phyloP scores from a whole-genome alignment of 2,329 filamentous ascomycete species.

The Phyllosticta citriasiana region DNA sequence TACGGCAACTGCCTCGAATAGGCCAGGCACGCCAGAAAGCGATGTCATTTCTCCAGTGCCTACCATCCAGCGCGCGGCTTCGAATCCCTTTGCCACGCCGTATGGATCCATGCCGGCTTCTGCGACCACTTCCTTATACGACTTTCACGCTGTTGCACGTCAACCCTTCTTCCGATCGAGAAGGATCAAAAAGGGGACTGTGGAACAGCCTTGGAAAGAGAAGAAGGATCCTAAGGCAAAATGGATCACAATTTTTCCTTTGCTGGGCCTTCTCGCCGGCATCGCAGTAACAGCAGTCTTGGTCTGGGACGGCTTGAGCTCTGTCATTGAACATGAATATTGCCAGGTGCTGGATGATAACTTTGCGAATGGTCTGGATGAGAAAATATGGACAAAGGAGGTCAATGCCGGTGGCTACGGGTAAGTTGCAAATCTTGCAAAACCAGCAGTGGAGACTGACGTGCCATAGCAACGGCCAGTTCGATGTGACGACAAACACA shows the following conservation, averaged over 20 bases:
- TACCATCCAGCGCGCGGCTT: constrained; percentile 7
- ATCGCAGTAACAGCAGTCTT: constrained; percentile 59
- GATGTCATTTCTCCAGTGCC: constrained; percentile 21
- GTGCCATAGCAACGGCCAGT: constrained; percentile 59
- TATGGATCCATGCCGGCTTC: constrained; percentile 36
- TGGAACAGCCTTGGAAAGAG: constrained; percentile 69
- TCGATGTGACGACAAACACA: constrained; percentile 61
- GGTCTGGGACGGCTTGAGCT: constrained; percentile 63
- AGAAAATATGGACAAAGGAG: constrained; percentile 61
- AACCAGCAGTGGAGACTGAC: constrained; percentile 11
- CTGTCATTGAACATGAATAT: constrained; percentile 66
- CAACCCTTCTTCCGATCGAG: constrained; percentile 61
- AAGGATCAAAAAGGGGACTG: constrained; percentile 59
- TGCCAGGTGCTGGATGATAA: constrained; percentile 58
- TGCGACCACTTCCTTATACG: constrained; percentile 25
- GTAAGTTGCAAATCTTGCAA: constrained; percentile 37
- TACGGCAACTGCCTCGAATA: constrained; percentile 25
- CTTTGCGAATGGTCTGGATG: constrained; percentile 50
- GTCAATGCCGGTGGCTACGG: constrained; percentile 66
- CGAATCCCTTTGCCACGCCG: constrained; percentile 28
- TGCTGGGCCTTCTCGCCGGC: constrained; percentile 61
- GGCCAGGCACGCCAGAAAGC: constrained; percentile 30
- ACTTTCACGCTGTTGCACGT: constrained; percentile 16
- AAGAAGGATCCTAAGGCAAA: constrained; percentile 69
- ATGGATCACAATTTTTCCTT: constrained; percentile 73